These are phyloP conservation scores for Lactarius quietus DNA, from an alignment of 768 basidiomycete species.

Conservation along the genomic window DNA sequence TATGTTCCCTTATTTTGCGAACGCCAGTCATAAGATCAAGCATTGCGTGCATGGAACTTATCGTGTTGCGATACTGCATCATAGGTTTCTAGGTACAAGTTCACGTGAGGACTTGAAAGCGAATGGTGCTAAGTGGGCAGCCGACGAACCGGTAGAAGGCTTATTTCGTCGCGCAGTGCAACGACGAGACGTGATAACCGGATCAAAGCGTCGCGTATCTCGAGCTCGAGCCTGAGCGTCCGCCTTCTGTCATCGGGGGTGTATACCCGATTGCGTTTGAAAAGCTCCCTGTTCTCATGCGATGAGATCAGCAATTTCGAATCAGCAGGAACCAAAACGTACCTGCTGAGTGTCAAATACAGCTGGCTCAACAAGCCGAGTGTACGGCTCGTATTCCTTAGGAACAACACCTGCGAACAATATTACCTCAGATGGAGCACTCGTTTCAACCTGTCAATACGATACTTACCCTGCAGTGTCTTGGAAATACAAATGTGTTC, in stretches of 20 bases:
- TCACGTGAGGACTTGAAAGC: background rate
- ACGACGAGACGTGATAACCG: constrained; percentile 38
- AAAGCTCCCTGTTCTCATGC: constrained; percentile 4
- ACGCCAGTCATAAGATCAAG: constrained; percentile 45
- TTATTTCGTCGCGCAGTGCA: constrained; percentile 46
- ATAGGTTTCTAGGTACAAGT: constrained; percentile 41
- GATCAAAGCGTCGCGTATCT: constrained; percentile 41
- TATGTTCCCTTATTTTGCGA: constrained; percentile 46
- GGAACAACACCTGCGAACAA: constrained; percentile 38
- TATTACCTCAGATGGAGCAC: background rate
- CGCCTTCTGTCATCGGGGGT: constrained; percentile 34
- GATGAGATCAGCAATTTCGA: background rate
- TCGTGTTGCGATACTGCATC: constrained; percentile 39
- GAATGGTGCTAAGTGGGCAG: background rate
- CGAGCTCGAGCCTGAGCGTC: constrained; percentile 40
- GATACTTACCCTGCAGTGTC: constrained; percentile 41
- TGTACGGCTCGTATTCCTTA: constrained; percentile 38
- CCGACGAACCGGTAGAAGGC: constrained; percentile 43
- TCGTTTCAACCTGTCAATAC: background rate
- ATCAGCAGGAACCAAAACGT: constrained; percentile 14
- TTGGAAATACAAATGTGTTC: constrained; percentile 46
- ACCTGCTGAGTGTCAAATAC: constrained; percentile 45
- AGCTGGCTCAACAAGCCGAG: constrained; percentile 41
- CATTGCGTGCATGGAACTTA: constrained; percentile 38
- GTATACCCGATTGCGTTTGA: constrained; percentile 32